Conservation (phyloP, 495 filamentous ascomycete species). For the Aspergillus carlsbadensis region DNA sequence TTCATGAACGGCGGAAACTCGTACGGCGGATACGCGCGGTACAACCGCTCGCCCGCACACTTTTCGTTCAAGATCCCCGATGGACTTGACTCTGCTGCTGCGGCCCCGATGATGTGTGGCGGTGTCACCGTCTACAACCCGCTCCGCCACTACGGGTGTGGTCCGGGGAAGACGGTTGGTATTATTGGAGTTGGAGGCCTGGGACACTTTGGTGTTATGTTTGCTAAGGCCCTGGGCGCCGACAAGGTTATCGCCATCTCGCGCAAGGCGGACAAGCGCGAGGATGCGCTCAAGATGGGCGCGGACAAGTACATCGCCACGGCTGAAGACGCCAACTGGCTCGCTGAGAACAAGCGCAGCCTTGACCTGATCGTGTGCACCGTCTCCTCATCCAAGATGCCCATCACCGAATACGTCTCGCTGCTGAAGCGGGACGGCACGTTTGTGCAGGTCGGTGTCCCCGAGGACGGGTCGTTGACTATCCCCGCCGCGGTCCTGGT, state of each 20-base stretch:
- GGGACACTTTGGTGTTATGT: constrained; percentile 66
- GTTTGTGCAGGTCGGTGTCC: constrained; percentile 77
- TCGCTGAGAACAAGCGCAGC: constrained; percentile 57
- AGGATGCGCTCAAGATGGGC: constrained; percentile 63
- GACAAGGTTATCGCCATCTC: constrained; percentile 80
- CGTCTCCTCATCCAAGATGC: constrained; percentile 76
- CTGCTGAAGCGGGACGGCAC: constrained; percentile 67
- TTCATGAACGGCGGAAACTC: constrained; percentile 55
- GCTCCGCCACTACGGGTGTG: constrained; percentile 67
- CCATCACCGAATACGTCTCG: constrained; percentile 64
- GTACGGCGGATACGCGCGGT: constrained; percentile 69
- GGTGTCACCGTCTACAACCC: constrained; percentile 79
- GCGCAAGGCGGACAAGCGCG: constrained; percentile 62
- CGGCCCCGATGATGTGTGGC: constrained; percentile 83
- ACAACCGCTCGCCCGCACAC: constrained; percentile 67
- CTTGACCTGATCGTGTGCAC: constrained; percentile 83
- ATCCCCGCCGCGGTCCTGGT: constrained; percentile 58
- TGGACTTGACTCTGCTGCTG: constrained; percentile 50
- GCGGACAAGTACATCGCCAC: constrained; percentile 78
- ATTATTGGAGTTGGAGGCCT: constrained; percentile 84
- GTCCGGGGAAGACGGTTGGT: constrained; percentile 79
- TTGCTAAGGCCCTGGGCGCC: constrained; percentile 65
- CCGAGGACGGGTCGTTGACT: constrained; percentile 63
- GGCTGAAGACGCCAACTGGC: constrained; percentile 74
- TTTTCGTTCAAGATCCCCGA: constrained; percentile 83